A percentile compares a stretch with the other conserved stretches of the same genome.
Evolutionary conservation across 148 eudicot species (phyloP).

Genomic region (Cornus florida): DNA sequence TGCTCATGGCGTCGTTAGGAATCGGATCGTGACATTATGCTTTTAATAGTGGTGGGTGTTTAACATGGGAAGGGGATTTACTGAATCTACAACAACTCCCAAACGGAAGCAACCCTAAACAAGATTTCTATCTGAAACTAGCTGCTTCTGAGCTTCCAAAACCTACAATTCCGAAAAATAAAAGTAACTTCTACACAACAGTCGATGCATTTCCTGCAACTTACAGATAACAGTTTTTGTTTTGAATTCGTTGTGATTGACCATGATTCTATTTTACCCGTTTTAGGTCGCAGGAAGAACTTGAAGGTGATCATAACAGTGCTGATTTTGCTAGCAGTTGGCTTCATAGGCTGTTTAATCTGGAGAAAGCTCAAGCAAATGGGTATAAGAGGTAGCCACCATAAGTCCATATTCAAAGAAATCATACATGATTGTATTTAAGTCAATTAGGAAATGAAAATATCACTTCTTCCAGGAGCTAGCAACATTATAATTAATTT

Average conservation of each 20-base stretch:
- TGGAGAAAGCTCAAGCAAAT: constrained; percentile 4
- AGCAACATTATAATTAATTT: too few relatives aligned
- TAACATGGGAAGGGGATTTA: constrained; percentile 12
- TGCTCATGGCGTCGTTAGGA: too few relatives aligned
- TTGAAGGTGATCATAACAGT: constrained; percentile 2
- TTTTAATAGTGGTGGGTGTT: constrained; percentile 5
- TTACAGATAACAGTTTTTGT: too few relatives aligned
- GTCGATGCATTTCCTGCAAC: too few relatives aligned
- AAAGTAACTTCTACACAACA: too few relatives aligned
- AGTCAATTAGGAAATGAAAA: too few relatives aligned
- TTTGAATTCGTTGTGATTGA: neutral
- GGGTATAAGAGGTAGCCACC: neutral
- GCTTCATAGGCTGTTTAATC: neutral
- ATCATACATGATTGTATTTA: neutral
- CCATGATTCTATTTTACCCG: neutral
- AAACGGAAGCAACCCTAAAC: neutral
- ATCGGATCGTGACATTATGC: too few relatives aligned
- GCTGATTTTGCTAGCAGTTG: constrained; percentile 4
- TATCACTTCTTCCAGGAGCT: too few relatives aligned
- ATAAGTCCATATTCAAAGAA: neutral
- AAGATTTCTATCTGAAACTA: constrained; percentile 13
- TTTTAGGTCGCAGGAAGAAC: constrained; percentile 8
- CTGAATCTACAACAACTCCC: neutral
- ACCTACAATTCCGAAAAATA: too few relatives aligned
- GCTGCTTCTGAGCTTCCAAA: constrained; percentile 17